Percentiles rank a stretch among this genome's conserved stretches.
Evolutionary conservation across 768 basidiomycete genomes (phyloP).

Genomic region (Calocybe indica): DNA sequence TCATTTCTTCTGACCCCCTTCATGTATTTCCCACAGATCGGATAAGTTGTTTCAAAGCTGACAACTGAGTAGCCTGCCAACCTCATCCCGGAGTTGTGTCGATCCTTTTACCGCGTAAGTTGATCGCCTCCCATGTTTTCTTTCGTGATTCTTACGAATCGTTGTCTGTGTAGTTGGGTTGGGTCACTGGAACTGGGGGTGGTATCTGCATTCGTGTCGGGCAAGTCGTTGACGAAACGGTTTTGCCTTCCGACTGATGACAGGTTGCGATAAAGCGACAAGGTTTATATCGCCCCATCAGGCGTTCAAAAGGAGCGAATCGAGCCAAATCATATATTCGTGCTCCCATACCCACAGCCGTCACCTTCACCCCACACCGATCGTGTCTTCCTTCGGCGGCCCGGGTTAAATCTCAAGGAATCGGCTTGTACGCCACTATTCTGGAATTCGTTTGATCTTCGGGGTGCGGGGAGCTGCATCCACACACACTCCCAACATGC

Average conservation of each 20-base stretch:
- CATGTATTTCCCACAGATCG: slow-evolving; percentile 39
- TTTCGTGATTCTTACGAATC: slow-evolving; percentile 2
- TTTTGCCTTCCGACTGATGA: not conserved
- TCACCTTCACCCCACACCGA: slow-evolving; percentile 57
- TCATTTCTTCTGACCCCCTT: slow-evolving; percentile 53
- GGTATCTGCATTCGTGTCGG: slow-evolving; percentile 71
- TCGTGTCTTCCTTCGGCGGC: slow-evolving; percentile 74
- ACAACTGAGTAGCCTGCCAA: slow-evolving; percentile 68
- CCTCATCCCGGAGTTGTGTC: slow-evolving; percentile 81
- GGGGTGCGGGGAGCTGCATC: slow-evolving; percentile 79
- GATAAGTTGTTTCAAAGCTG: not conserved
- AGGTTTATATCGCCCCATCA: slow-evolving; percentile 82
- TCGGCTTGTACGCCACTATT: slow-evolving; percentile 88
- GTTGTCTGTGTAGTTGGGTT: slow-evolving; percentile 51
- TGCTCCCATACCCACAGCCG: slow-evolving; percentile 71
- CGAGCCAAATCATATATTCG: slow-evolving; percentile 78
- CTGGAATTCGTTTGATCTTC: slow-evolving; percentile 84
- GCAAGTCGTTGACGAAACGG: slow-evolving; percentile 28
- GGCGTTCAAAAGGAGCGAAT: slow-evolving; percentile 92
- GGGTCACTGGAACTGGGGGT: slow-evolving; percentile 89
- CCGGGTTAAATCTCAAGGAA: slow-evolving; percentile 67
- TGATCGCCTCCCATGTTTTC: slow-evolving; percentile 1
- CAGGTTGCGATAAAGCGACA: slow-evolving; percentile 33
- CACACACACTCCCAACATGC: slow-evolving; percentile 90
- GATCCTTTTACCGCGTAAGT: slow-evolving; percentile 64